Conservation (phyloP, 305 asterid species). For the Fraxinus latifolia region DNA sequence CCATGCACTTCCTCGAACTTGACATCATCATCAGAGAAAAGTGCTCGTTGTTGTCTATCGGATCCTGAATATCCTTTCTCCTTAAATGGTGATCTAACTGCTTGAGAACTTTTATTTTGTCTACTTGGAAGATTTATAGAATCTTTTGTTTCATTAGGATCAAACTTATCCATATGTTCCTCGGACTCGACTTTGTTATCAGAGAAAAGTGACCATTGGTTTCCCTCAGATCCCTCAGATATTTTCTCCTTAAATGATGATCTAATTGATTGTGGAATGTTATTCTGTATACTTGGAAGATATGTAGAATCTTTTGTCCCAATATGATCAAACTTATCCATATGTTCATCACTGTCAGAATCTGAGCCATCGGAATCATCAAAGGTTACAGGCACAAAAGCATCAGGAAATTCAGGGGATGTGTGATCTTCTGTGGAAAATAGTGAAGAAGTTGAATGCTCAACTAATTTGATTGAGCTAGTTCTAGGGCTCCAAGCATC, state of each 20-base stretch:
- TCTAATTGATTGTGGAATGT: slow-evolving; percentile 8
- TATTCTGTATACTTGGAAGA: slow-evolving; percentile 20
- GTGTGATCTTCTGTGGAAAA: slow-evolving; percentile 30
- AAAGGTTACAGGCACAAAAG: slow-evolving; percentile 34
- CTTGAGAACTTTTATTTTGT: slow-evolving; percentile 20
- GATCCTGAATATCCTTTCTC: slow-evolving; percentile 22
- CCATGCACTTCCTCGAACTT: slow-evolving; percentile 14
- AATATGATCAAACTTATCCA: slow-evolving; percentile 22
- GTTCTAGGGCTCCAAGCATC: slow-evolving; percentile 17
- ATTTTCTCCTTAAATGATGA: slow-evolving; percentile 27
- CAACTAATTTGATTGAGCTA: slow-evolving; percentile 30
- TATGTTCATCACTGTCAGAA: slow-evolving; percentile 50
- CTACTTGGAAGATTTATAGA: slow-evolving; percentile 21
- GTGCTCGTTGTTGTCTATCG: slow-evolving; percentile 20
- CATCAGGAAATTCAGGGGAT: slow-evolving; percentile 37
- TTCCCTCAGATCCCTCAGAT: slow-evolving; percentile 23
- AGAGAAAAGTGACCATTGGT: slow-evolving; percentile 24
- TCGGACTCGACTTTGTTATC: slow-evolving; percentile 24
- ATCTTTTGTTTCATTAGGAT: slow-evolving; percentile 17
- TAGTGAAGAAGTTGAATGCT: slow-evolving; percentile 28
- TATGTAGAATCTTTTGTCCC: slow-evolving; percentile 26
- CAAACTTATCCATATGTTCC: slow-evolving; percentile 30
- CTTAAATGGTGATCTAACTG: slow-evolving; percentile 24
- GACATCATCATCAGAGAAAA: slow-evolving; percentile 30
- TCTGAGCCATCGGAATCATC: slow-evolving; percentile 54